Evolutionary conservation across 768 basidiomycete genomes (phyloP).

Genomic region (Psilocybe subaeruginosa): DNA sequence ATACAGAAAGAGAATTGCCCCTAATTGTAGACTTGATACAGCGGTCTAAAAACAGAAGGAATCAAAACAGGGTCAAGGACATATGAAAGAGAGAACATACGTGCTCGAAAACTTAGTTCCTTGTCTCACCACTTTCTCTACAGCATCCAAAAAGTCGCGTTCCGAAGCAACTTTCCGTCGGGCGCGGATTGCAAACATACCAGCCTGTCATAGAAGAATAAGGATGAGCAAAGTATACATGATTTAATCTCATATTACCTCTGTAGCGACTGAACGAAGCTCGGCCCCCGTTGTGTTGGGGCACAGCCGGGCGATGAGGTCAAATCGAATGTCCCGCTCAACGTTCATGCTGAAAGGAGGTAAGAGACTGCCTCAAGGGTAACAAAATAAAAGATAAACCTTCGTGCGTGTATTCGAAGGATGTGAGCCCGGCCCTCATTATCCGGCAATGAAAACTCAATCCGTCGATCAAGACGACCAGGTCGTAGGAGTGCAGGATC

Average conservation of each 20-base stretch:
- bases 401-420: slow-evolving; percentile 93
- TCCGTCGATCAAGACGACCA: slow-evolving; percentile 94
- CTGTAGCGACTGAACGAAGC: slow-evolving; percentile 93
- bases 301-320: slow-evolving; percentile 94
- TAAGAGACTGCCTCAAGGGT: neutral
- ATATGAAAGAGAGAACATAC: slow-evolving; percentile 48
- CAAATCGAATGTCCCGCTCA: slow-evolving; percentile 95
- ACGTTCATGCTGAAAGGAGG: slow-evolving; percentile 71
- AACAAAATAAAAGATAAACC: slow-evolving; percentile 44
- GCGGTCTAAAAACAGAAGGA: slow-evolving; percentile 51
- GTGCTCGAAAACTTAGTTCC: slow-evolving; percentile 98
- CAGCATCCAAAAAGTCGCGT: slow-evolving; percentile 95
- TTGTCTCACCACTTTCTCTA: slow-evolving; percentile 98
- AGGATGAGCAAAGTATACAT: neutral
- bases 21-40: slow-evolving; percentile 96
- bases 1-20: slow-evolving; percentile 9
- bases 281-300: slow-evolving; percentile 99
- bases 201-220: slow-evolving; percentile 60
- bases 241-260: slow-evolving; percentile 51
- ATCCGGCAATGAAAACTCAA: slow-evolving; percentile 95
- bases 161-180: slow-evolving; percentile 97
- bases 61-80: slow-evolving; percentile 12
- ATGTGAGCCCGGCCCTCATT: slow-evolving; percentile 97
- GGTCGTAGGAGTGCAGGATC: slow-evolving; percentile 96
- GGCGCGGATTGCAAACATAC: slow-evolving; percentile 99